phyloP scores from a whole-genome alignment of 371 early-diverging fungal species.

The Basidiobolus meristosporus region DNA sequence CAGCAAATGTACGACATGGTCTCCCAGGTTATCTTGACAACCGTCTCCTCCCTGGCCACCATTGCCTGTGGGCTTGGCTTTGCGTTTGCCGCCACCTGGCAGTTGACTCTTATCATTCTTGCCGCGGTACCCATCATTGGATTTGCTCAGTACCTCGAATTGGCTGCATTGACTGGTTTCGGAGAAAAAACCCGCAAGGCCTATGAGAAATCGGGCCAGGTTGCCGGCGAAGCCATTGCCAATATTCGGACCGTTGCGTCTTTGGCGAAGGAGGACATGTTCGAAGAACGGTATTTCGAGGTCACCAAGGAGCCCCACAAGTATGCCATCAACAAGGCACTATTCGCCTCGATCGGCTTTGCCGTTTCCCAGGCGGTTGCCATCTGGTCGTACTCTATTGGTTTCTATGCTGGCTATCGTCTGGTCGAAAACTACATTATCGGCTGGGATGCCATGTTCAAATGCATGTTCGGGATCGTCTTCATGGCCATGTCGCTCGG shows the following conservation, averaged over 20 bases:
- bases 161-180: too few species aligned
- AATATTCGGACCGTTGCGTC: conserved; percentile 75
- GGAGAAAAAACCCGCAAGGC: conserved; percentile 35
- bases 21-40: conserved; percentile 4
- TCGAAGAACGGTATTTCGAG: conserved; percentile 24
- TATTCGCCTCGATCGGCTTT: conserved; percentile 29
- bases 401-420: conserved; percentile 32
- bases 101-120: conserved; percentile 38
- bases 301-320: conserved; percentile 39
- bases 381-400: conserved; percentile 33
- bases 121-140: conserved; percentile 31
- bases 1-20: conserved; percentile 28
- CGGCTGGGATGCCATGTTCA: conserved; percentile 8
- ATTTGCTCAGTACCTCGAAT: too few species aligned
- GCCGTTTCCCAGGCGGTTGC: conserved; percentile 36
- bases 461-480: conserved; percentile 1
- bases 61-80: conserved; percentile 11
- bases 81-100: conserved; percentile 41
- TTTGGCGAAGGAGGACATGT: conserved; percentile 54
- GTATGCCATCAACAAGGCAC: conserved; percentile 28
- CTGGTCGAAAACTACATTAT: conserved; percentile 11
- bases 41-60: conserved; percentile 4
- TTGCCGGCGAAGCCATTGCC: conserved; percentile 73
- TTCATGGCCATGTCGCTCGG: neutral
- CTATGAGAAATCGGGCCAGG: conserved; percentile 43